Conservation (phyloP, 1,139 yeast genomes). For the Suhomyces chickasaworum region DNA sequence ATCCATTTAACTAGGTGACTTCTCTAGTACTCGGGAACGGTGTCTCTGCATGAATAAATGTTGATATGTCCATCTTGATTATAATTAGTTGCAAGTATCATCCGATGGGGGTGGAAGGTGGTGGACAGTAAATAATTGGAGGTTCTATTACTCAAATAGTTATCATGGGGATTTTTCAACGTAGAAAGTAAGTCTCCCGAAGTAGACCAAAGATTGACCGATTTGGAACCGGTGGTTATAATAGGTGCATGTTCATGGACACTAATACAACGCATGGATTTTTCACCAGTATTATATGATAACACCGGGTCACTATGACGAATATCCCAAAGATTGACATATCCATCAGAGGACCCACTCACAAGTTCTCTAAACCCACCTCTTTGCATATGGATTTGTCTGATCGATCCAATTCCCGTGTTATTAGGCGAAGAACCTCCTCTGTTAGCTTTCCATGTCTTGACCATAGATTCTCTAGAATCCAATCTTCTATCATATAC, state of each 20-base stretch:
- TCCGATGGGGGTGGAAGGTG: slow-evolving; percentile 89
- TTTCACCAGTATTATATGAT: slow-evolving; percentile 58
- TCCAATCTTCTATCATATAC: slow-evolving; percentile 90
- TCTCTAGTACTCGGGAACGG: slow-evolving; percentile 38
- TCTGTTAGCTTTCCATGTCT: slow-evolving; percentile 56
- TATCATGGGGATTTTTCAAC: slow-evolving; percentile 57
- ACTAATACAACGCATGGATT: slow-evolving; percentile 71
- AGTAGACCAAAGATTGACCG: slow-evolving; percentile 85
- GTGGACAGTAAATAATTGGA: slow-evolving; percentile 63
- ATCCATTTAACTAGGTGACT: too few species aligned
- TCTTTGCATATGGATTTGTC: slow-evolving; percentile 91
- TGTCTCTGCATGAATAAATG: slow-evolving; percentile 53
- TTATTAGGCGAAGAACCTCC: slow-evolving; percentile 15
- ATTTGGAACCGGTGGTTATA: slow-evolving; percentile 80
- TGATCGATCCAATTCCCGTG: slow-evolving; percentile 58
- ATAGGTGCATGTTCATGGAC: slow-evolving; percentile 97
- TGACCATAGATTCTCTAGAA: slow-evolving; percentile 83
- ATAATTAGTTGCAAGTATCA: slow-evolving; percentile 88
- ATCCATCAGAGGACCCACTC: slow-evolving; percentile 82
- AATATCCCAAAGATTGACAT: slow-evolving; percentile 88
- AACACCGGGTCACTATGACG: slow-evolving; percentile 71
- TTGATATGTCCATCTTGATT: slow-evolving; percentile 77
- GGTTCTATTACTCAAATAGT: slow-evolving; percentile 47
- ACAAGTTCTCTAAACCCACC: slow-evolving; percentile 93
- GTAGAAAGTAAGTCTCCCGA: slow-evolving; percentile 71